phyloP scores from a whole-genome alignment of 2,329 filamentous ascomycete species.

The Botrytis medusae region DNA sequence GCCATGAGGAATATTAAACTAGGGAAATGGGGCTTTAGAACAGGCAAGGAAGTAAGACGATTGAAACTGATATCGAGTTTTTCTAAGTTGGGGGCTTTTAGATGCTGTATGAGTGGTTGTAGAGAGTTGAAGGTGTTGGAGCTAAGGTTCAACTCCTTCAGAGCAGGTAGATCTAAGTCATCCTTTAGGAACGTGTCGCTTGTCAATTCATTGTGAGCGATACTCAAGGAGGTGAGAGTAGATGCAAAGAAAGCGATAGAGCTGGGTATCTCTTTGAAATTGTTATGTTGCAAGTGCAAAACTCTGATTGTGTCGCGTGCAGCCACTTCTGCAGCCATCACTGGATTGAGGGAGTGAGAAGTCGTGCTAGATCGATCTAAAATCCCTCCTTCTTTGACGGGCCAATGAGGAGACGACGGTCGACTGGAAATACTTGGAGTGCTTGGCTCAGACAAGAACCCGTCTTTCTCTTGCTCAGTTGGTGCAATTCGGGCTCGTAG shows the following conservation, averaged over 20 bases:
- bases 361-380: conserved; percentile 70
- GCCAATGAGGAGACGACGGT: conserved; percentile 36
- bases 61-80: conserved; percentile 83
- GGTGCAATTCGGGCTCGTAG: conserved; percentile 67
- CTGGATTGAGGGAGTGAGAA: conserved; percentile 58
- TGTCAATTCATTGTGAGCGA: conserved; percentile 72
- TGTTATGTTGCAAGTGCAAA: conserved; percentile 75
- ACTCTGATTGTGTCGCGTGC: conserved; percentile 52
- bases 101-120: conserved; percentile 60
- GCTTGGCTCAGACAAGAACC: conserved; percentile 35
- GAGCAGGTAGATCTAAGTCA: conserved; percentile 65
- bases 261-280: conserved; percentile 66
- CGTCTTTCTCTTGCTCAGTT: conserved; percentile 32
- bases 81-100: conserved; percentile 73
- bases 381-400: conserved; percentile 47
- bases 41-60: conserved; percentile 69
- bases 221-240: conserved; percentile 68
- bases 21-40: conserved; percentile 67
- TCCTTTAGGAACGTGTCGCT: conserved; percentile 65
- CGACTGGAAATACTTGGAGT: conserved; percentile 25
- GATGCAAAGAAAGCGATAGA: conserved; percentile 70
- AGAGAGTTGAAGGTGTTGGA: conserved; percentile 73
- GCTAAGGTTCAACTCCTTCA: conserved; percentile 75
- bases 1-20: conserved; percentile 68
- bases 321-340: conserved; percentile 56